These are phyloP conservation scores for Cordyceps farinosa DNA, from an alignment of 2,329 filamentous ascomycete species.

Conservation along the genomic window DNA sequence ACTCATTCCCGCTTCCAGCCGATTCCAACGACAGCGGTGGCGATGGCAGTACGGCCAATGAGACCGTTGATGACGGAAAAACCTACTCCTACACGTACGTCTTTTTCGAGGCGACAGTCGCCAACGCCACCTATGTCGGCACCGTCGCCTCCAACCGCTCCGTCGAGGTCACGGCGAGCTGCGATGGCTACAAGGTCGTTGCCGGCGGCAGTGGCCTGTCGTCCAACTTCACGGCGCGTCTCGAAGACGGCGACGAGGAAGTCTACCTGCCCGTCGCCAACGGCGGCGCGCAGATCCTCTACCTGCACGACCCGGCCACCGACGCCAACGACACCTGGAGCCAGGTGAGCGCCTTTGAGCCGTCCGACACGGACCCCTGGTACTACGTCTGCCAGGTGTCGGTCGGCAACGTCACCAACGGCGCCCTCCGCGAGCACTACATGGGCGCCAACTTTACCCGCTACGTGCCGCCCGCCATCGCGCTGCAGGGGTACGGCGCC, in stretches of 20 bases:
- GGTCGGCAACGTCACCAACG: conserved; percentile 32
- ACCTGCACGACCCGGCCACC: conserved; percentile 30
- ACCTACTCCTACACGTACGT: conserved; percentile 10
- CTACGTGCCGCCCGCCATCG: conserved; percentile 36
- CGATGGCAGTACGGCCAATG: neutral
- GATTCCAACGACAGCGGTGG: neutral
- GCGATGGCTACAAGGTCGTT: conserved; percentile 30
- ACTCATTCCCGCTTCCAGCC: conserved; percentile 2
- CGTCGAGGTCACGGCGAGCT: conserved; percentile 29
- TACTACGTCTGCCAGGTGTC: conserved; percentile 41
- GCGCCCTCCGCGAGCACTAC: conserved; percentile 33
- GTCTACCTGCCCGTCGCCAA: conserved; percentile 27
- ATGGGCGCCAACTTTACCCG: conserved; percentile 33
- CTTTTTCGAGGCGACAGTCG: conserved; percentile 12
- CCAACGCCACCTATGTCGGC: conserved; percentile 19
- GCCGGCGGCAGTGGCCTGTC: conserved; percentile 30
- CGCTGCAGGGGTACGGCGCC: conserved; percentile 37
- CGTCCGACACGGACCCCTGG: conserved; percentile 34
- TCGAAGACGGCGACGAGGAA: conserved; percentile 19
- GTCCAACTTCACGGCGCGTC: conserved; percentile 27
- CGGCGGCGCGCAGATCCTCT: conserved; percentile 35
- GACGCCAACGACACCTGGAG: conserved; percentile 28
- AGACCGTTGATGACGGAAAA: conserved; percentile 20
- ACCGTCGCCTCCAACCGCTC: conserved; percentile 33
- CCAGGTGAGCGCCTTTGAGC: conserved; percentile 36